A percentile compares a stretch with the other conserved stretches of the same genome.
Conservation (phyloP, 1,284 basidiomycete species). For the Trametes sp. region DNA sequence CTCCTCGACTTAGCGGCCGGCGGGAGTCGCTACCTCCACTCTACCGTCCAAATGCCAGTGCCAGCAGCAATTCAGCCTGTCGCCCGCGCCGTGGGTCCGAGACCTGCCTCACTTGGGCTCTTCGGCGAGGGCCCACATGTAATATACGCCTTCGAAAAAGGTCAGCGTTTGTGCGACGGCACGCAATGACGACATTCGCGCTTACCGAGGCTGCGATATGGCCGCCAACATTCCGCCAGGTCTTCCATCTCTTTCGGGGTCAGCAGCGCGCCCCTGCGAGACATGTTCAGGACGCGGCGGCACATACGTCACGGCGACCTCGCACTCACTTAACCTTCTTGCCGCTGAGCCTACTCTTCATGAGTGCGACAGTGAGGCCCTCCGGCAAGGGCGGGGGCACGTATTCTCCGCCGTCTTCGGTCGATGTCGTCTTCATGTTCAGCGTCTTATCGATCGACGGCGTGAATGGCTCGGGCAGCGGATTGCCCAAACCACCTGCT, state of each 20-base stretch:
- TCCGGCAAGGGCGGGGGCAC: slow-evolving; percentile 57
- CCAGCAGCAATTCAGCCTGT: neutral
- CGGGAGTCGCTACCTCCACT: neutral
- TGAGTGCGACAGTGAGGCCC: slow-evolving; percentile 64
- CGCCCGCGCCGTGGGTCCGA: neutral
- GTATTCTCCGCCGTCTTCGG: slow-evolving; percentile 22
- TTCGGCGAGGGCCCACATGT: slow-evolving; percentile 67
- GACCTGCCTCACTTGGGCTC: slow-evolving; percentile 37
- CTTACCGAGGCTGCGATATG: slow-evolving; percentile 79
- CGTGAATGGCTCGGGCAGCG: slow-evolving; percentile 67
- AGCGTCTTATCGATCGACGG: slow-evolving; percentile 68
- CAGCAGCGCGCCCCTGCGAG: slow-evolving; percentile 73
- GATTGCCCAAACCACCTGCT: no score
- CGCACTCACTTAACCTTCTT: slow-evolving; percentile 82
- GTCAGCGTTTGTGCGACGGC: slow-evolving; percentile 15
- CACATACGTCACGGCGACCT: slow-evolving; percentile 10
- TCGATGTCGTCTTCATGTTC: slow-evolving; percentile 37
- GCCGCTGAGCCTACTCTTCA: slow-evolving; percentile 73
- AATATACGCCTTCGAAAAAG: slow-evolving; percentile 56
- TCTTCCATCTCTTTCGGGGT: slow-evolving; percentile 86
- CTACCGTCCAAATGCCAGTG: neutral
- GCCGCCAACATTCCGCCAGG: slow-evolving; percentile 79
- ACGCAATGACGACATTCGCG: slow-evolving; percentile 30
- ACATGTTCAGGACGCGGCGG: neutral
- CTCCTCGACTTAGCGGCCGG: slow-evolving; percentile 1